A percentile compares a stretch with the other conserved stretches of the same genome.
Evolutionary conservation across 768 basidiomycete species (phyloP).

Genomic region (Russula compacta): DNA sequence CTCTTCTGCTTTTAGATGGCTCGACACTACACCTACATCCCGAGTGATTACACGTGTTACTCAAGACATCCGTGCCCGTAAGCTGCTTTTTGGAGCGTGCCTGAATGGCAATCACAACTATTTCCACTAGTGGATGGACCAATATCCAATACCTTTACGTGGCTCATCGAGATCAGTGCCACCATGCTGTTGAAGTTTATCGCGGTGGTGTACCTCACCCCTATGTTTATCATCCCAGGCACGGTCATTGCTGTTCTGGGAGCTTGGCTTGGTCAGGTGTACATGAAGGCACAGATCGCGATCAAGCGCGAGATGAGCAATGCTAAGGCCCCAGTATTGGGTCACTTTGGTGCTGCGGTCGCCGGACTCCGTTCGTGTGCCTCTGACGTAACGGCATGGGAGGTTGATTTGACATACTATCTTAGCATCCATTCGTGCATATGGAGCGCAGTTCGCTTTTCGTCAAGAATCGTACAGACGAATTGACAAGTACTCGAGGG

Average conservation of each 20-base stretch:
- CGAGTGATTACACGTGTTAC: conserved; percentile 60
- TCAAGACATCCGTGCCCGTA: conserved; percentile 44
- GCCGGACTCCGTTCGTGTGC: conserved; percentile 35
- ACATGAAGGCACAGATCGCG: conserved; percentile 46
- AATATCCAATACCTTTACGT: conserved; percentile 23
- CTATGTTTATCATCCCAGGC: conserved; percentile 34
- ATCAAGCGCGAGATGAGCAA: conserved; percentile 51
- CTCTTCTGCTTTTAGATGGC: conserved; percentile 29
- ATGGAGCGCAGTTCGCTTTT: conserved; percentile 40
- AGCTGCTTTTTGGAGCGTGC: background rate
- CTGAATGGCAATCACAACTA: background rate
- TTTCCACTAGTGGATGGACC: conserved; percentile 29
- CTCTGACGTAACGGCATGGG: background rate
- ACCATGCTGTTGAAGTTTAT: conserved; percentile 30
- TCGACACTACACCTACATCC: conserved; percentile 43
- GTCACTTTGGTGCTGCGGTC: conserved; percentile 44
- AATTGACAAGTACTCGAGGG: conserved; percentile 40
- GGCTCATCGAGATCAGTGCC: conserved; percentile 27
- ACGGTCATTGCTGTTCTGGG: conserved; percentile 31
- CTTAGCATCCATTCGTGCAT: conserved; percentile 43
- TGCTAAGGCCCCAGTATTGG: conserved; percentile 39
- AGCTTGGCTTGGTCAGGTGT: conserved; percentile 37
- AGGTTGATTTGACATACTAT: background rate
- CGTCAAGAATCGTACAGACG: conserved; percentile 34
- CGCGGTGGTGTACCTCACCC: conserved; percentile 32